Conservation (phyloP, 2,329 filamentous ascomycete species). For the Davidsoniella australis region DNA sequence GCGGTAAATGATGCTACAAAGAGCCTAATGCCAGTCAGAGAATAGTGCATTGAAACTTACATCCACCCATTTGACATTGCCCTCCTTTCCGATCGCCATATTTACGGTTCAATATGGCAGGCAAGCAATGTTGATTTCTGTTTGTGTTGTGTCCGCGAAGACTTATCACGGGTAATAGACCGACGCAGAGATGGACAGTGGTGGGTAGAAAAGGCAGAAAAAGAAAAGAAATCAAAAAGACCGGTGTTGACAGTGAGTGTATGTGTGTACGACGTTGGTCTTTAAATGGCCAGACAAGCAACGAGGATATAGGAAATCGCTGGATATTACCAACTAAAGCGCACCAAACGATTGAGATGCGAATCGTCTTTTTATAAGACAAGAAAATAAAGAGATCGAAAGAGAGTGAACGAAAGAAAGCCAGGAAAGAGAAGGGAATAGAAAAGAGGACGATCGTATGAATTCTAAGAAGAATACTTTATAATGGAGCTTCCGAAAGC, state of each 20-base stretch:
- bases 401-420: no score
- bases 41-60: constrained; percentile 23
- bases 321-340: no score
- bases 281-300: no score
- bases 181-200: neutral
- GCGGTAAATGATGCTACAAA: neutral
- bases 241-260: neutral
- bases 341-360: no score
- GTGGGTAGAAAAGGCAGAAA: neutral
- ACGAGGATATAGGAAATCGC: no score
- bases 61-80: constrained; percentile 43
- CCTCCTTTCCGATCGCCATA: constrained; percentile 28
- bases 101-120: neutral
- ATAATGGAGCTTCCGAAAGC: no score
- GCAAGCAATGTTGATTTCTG: neutral
- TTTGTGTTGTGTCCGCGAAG: no score
- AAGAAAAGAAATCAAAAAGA: neutral
- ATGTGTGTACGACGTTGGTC: neutral
- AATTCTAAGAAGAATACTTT: no score
- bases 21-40: neutral
- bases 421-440: no score
- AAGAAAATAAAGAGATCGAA: neutral
- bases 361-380: neutral
- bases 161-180: no score
- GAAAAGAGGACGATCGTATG: neutral